Evolutionary conservation across 108 stramenopile species (phyloP).

Genomic region (Hondaea fermentalgiana): DNA sequence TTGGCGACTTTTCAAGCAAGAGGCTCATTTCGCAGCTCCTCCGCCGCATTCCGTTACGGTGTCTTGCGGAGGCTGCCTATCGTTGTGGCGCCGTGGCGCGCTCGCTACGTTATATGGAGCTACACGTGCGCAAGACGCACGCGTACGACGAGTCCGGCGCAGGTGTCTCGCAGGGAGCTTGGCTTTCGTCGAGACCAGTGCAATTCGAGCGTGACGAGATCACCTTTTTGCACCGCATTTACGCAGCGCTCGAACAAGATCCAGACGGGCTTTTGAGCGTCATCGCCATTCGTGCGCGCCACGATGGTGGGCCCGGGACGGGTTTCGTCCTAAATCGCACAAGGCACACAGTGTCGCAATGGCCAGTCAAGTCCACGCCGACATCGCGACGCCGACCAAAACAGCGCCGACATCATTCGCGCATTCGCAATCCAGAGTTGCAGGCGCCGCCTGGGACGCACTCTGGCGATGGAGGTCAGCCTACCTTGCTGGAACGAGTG

Average conservation of each 20-base stretch:
- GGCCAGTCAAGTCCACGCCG: background rate
- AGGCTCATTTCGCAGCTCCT: background rate
- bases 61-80: background rate
- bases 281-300: background rate
- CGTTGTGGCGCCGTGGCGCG: background rate
- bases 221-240: background rate
- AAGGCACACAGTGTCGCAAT: background rate
- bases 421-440: background rate
- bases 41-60: background rate
- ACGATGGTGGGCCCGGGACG: conserved; percentile 9
- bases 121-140: background rate
- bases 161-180: background rate
- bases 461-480: background rate
- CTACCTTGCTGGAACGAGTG: background rate
- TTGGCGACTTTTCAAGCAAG: background rate
- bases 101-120: background rate
- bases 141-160: background rate
- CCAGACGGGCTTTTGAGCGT: conserved; percentile 20
- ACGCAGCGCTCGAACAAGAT: conserved; percentile 1
- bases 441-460: background rate
- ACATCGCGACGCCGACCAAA: background rate
- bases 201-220: conserved; percentile 15
- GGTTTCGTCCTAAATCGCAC: background rate
- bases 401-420: background rate
- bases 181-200: background rate